Base-by-base conservation (phyloP, 2,329 filamentous ascomycete species). In the Ophiostoma sp. region DNA sequence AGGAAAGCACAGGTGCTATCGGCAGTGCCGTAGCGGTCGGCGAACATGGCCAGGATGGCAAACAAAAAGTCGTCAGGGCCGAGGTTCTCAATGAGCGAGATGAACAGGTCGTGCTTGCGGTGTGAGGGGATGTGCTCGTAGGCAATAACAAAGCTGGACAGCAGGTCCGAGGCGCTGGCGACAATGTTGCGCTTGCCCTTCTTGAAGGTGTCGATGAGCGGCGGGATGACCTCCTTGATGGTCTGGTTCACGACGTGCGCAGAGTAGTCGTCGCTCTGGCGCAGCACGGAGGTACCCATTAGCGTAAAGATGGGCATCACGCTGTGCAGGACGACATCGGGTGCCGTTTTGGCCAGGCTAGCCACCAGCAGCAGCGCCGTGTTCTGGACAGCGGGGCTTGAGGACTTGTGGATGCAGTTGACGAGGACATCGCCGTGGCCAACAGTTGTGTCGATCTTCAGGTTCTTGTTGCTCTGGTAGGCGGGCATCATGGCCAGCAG, bases 221-320 rank as follows among this genome's bases (percentile, higher is more conserved):
- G 94, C 31, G 97, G 97, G 39, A 99, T 93, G 28, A 99, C 95
- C 78, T 95, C 92, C 75, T 94, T 93, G 78, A 99, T 95, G 1
- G 96, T 98, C 84, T 94, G 94, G 78, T 97, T 94, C 73, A 98
- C 95, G 42, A 99, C 95, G 80, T 97, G 93, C 15, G 95, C 94
- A 28, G 96, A 98, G 83, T 98, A 98, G 78, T 98, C 95, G 78
- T 99, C 97, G 78, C 93, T 94, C 83, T 98, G 95, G 68, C 93
- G 91, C 69, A 99, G 87, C 25, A 98, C 91, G 3, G 93, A 97
- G 59, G 92, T 92, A 57, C 95, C 94, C 91, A 98, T 98, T 80
- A 98, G 98, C 0, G 96, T 98, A 83, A 99, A 99, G 70, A 99
- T 95, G 15, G 96, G 96, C 96, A 99, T 99, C 71, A 99, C 93